phyloP scores from a whole-genome alignment of 2,329 filamentous ascomycete genomes.

The Rhinocladiella similis region DNA sequence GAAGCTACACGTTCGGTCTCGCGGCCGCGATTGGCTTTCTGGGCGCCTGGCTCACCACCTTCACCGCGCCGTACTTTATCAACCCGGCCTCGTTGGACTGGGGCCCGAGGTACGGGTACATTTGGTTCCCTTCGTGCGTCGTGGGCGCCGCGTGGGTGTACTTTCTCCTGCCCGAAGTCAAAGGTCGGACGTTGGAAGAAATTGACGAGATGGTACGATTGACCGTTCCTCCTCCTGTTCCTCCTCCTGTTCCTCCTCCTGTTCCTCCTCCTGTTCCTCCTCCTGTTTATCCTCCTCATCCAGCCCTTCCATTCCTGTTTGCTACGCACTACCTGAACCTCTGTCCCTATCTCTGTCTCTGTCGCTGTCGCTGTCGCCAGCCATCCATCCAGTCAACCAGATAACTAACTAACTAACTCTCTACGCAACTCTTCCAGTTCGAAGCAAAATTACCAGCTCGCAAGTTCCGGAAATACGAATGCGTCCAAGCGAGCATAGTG shows the following conservation, averaged over 20 bases:
- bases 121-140: conserved; percentile 45
- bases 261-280: too few relatives aligned
- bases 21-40: conserved; percentile 57
- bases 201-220: conserved; percentile 22
- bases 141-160: conserved; percentile 14
- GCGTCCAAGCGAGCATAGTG: conserved; percentile 29
- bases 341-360: too few relatives aligned
- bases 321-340: too few relatives aligned
- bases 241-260: too few relatives aligned
- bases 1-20: conserved; percentile 58
- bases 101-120: conserved; percentile 60
- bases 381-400: too few relatives aligned
- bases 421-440: too few relatives aligned
- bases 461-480: conserved; percentile 39
- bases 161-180: conserved; percentile 53
- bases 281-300: too few relatives aligned
- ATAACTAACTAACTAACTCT: too few relatives aligned
- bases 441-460: conserved; percentile 38
- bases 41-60: conserved; percentile 58
- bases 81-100: conserved; percentile 55
- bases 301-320: too few relatives aligned
- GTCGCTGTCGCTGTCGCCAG: too few relatives aligned
- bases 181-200: conserved; percentile 40
- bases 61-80: conserved; percentile 62
- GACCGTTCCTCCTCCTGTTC: too few relatives aligned